A percentile compares a stretch with the other conserved stretches of the same genome.
phyloP scores from a whole-genome alignment of 1,284 basidiomycete genomes.

The Fomitopsis betulina region DNA sequence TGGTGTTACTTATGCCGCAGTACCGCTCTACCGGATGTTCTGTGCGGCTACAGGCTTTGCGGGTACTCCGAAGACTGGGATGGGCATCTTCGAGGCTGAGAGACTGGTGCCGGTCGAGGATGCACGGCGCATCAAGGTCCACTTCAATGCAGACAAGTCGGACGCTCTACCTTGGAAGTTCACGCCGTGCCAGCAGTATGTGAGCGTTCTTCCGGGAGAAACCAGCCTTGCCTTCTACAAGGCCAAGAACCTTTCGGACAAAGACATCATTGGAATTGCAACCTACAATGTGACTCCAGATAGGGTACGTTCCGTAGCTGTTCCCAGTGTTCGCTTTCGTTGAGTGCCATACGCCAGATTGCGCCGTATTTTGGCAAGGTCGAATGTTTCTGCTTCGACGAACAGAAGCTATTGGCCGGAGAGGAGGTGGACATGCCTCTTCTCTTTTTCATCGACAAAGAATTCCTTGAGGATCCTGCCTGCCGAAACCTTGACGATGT shows the following conservation, averaged over 20 bases:
- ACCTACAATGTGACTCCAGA: constrained; percentile 97
- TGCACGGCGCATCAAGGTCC: constrained; percentile 81
- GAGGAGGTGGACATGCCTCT: constrained; percentile 99
- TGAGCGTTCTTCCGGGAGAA: constrained; percentile 93
- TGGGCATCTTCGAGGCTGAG: constrained; percentile 75
- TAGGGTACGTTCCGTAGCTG: constrained; percentile 50
- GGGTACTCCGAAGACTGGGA: constrained; percentile 89
- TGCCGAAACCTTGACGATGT: constrained; percentile 88
- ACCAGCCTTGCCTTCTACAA: constrained; percentile 96
- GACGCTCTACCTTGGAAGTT: constrained; percentile 94
- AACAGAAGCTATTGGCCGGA: constrained; percentile 91
- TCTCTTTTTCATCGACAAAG: constrained; percentile 98
- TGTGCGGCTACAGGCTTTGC: constrained; percentile 97
- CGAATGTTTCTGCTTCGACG: constrained; percentile 99
- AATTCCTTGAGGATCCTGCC: constrained; percentile 88
- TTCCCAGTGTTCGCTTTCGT: background rate
- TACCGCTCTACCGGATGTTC: constrained; percentile 96
- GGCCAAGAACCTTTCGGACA: constrained; percentile 81
- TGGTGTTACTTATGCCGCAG: constrained; percentile 92
- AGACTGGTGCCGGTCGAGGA: constrained; percentile 74
- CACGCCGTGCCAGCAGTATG: constrained; percentile 85
- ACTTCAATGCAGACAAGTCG: constrained; percentile 91
- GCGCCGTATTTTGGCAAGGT: constrained; percentile 99
- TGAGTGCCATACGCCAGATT: constrained; percentile 48
- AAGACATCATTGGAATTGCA: constrained; percentile 97